Base-by-base conservation (phyloP, 2,329 filamentous ascomycete species). In the Calycina marina region DNA sequence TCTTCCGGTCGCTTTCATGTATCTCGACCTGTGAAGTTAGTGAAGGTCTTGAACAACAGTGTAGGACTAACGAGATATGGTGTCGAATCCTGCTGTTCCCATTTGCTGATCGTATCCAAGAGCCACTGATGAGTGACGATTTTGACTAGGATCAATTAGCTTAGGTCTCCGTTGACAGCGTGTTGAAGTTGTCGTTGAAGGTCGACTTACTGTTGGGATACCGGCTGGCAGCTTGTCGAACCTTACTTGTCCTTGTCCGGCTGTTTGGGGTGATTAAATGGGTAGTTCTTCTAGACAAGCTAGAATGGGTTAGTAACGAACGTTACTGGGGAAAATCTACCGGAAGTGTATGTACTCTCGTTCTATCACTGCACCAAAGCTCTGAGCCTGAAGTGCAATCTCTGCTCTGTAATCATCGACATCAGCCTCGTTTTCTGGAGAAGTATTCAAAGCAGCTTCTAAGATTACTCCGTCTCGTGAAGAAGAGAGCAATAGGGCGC, bases 71-170 rank as follows among this genome's bases (percentile, higher is more conserved):
- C 50, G 18, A 51, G 38, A 37, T 49, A 53, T 14, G 78, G 76
- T 2, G 65, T 65, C 53, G 94, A 86, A 35, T 90, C 75, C 8
- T 92, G 62, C 35, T 71, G 76, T 40, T 69, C 65, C 90, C 90
- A 98, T 52, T 79, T 77, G 15, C 74, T 78, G 41, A 96, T 72
- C 34, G 77, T 92, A 44, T 86, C 79, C 18, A 77, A 67, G 17
- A 98, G 72, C 90, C 90, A 98, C 47, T 83, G 74, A 32, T 85
- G 80, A 45, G 78, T 85, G 29, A 98, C 90, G 37, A 98, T 93
- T 53, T 85, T 86, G 55, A 96, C 81, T 31, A 73, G 72, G 0
- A 78, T 65, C 34, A 84, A 79, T 41, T 76, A n/a, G n/a, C n/a
- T n/a, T n/a, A n/a, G n/a, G n/a, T n/a, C n/a, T n/a, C n/a, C n/a